Base-by-base conservation (phyloP, 805 yeast species). In the Debaryomyces hansenii region DNA sequence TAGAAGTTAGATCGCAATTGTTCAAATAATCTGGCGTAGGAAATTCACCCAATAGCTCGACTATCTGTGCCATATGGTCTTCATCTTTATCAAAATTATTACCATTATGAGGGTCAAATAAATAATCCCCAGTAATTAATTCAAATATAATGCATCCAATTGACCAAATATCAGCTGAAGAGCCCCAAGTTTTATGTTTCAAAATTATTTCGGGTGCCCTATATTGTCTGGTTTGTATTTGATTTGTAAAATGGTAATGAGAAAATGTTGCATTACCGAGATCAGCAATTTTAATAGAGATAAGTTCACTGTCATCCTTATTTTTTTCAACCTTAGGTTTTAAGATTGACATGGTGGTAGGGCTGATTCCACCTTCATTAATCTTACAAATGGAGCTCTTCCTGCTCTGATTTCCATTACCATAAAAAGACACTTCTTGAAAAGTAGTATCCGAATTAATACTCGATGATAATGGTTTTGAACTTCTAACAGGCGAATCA, bases 221-320 rank as follows among this genome's bases (percentile, higher is more conserved):
- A 64, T 90, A 90, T 63, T 90, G 97, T 39, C 97, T 76, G 1
- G 97, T 90, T 66, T 90, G 97, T 50, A 90, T 88, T 52, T 89
- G 91, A 63, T 89, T 82, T 4, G 96, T 87, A 66, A 86, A 89
- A 62, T 90, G 97, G 42, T 80, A 80, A 59, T 82, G 78, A 4
- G 78, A 74, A 83, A 89, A 88, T 53, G 96, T 89, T 1, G 96
- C 95, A 61, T 91, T 90, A 33, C 97, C 97, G 48, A 90, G 74
- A 64, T 92, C 99, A 2, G 96, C 98, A 51, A 94, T 85, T 64
- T 92, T 92, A 35, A 92, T 59, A 1, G 59, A 52, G 9, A 69
- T 54, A 14, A 57, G 36, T 18, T 44, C 40, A 5, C 42, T 40
- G 18, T 20, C 33, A 28, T 7, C 14, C 15, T 34, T 20, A n/a